Evolutionary conservation across 768 basidiomycete species (phyloP).

Genomic region (Boletus sp.): DNA sequence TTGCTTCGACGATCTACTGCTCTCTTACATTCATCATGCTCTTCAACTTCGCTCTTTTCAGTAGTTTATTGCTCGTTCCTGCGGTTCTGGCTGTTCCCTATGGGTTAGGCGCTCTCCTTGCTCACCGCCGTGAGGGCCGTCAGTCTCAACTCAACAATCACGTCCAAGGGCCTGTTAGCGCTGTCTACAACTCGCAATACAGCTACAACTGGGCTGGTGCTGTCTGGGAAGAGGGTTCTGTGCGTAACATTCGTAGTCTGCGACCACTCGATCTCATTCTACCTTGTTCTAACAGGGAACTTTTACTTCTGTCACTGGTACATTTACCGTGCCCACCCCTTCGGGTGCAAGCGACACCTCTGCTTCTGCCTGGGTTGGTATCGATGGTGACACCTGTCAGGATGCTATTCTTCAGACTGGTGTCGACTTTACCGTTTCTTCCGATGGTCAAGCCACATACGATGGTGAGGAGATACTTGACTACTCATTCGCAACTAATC

Average conservation of each 20-base stretch:
- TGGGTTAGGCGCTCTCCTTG: background rate
- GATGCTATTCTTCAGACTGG: slow-evolving; percentile 8
- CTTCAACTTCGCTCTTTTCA: background rate
- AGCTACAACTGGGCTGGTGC: slow-evolving; percentile 13
- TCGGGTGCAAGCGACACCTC: background rate
- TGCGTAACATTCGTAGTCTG: background rate
- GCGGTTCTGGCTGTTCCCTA: background rate
- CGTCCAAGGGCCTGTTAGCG: background rate
- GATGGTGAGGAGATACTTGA: background rate
- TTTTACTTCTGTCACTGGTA: slow-evolving; percentile 8
- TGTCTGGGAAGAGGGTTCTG: background rate
- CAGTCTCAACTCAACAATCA: background rate
- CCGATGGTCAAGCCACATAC: background rate
- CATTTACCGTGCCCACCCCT: slow-evolving; percentile 4
- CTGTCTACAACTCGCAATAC: background rate
- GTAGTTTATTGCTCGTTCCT: background rate
- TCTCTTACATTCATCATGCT: background rate
- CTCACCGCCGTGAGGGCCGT: background rate
- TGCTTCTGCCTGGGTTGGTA: slow-evolving; percentile 13
- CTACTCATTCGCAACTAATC: background rate
- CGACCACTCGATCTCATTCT: background rate
- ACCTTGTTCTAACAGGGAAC: slow-evolving; percentile 1
- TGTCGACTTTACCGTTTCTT: background rate
- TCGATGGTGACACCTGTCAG: slow-evolving; percentile 3
- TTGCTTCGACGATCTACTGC: background rate